phyloP scores from a whole-genome alignment of 441 rosid genomes.

The Theobroma grandiflorum region DNA sequence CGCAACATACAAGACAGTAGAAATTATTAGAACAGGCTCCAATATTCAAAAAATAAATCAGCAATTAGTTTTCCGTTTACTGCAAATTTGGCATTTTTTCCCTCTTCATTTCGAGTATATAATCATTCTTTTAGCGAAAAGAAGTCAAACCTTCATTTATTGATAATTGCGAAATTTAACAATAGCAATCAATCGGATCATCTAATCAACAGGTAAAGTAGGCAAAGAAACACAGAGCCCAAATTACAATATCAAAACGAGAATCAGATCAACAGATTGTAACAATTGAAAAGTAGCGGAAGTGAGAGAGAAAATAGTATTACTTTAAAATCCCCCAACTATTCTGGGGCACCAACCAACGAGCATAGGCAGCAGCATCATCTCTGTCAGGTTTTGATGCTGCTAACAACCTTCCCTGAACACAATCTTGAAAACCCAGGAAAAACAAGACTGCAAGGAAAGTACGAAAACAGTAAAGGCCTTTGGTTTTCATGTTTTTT shows the following conservation, averaged over 20 bases:
- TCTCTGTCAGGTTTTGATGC: slow-evolving; percentile 69
- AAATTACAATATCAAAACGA: background rate
- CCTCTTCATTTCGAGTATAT: background rate
- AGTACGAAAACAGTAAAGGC: slow-evolving; percentile 20
- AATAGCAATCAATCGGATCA: background rate
- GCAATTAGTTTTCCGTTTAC: background rate
- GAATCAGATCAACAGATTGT: background rate
- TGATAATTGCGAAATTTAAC: background rate
- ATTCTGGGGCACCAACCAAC: slow-evolving; percentile 90
- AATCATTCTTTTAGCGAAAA: background rate
- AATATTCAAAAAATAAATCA: background rate
- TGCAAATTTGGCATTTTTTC: background rate
- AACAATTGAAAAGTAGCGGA: background rate
- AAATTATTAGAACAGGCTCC: background rate
- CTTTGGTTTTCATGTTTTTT: background rate
- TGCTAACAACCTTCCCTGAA: slow-evolving; percentile 58
- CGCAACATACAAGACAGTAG: background rate
- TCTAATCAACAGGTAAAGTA: slow-evolving; percentile 2
- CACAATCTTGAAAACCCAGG: slow-evolving; percentile 43
- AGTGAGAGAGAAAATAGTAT: background rate
- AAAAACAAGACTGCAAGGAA: slow-evolving; percentile 25
- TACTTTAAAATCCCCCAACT: slow-evolving; percentile 92
- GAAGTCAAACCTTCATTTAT: background rate
- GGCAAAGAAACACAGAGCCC: background rate
- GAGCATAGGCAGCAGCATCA: slow-evolving; percentile 71